Evolutionary conservation across 78 protist genomes (phyloP).

Genomic region (Monosiga brevicollis): DNA sequence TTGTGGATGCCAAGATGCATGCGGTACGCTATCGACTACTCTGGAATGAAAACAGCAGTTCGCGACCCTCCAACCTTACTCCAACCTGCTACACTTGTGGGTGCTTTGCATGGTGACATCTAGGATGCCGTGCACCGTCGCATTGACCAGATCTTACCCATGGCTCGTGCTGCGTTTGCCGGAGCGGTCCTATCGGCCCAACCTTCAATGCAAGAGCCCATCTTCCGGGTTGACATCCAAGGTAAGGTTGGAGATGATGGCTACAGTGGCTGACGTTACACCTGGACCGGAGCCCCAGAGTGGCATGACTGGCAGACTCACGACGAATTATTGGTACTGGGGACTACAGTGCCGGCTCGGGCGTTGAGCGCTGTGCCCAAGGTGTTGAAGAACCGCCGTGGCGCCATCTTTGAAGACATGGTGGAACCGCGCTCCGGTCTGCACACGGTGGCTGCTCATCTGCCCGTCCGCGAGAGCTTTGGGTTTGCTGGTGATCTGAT

Average conservation of each 20-base stretch:
- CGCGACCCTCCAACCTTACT: no score
- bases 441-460: constrained; percentile 46
- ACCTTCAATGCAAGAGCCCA: constrained; percentile 54
- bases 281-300: no score
- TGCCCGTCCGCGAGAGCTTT: constrained; percentile 87
- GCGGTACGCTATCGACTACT: no score
- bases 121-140: constrained; percentile 62
- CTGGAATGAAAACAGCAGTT: no score
- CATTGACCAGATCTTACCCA: constrained; percentile 49
- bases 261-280: no score
- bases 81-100: no score
- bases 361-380: neutral
- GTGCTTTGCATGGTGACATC: no score
- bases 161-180: constrained; percentile 28
- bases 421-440: constrained; percentile 28
- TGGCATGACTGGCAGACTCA: no score
- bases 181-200: constrained; percentile 36
- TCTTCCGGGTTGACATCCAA: constrained; percentile 11
- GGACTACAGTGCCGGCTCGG: neutral
- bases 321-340: no score
- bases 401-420: constrained; percentile 1
- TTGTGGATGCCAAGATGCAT: constrained; percentile 52
- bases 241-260: no score
- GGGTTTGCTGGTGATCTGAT: constrained; percentile 76
- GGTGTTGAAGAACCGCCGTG: neutral